phyloP scores from a whole-genome alignment of 768 basidiomycete genomes.

The Termitomyces sp. region DNA sequence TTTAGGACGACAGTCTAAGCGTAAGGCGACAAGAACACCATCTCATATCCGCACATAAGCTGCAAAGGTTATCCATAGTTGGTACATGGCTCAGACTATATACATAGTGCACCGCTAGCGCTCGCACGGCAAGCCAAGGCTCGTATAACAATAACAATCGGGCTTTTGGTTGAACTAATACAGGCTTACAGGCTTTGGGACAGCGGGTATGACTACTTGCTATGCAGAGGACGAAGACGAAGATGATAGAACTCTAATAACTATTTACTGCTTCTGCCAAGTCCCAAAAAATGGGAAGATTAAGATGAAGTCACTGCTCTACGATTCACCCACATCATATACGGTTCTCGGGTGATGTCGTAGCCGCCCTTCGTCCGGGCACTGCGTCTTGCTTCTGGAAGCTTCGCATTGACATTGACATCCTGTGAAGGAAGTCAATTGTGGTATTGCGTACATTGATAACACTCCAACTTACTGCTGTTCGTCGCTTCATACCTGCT shows the following conservation, averaged over 20 bases:
- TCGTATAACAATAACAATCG: background rate
- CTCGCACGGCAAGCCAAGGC: background rate
- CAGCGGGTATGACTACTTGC: background rate
- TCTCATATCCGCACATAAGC: background rate
- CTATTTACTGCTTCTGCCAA: background rate
- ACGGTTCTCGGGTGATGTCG: slow-evolving; percentile 75
- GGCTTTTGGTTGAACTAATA: background rate
- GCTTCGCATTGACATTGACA: slow-evolving; percentile 61
- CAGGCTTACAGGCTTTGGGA: background rate
- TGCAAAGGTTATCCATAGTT: background rate
- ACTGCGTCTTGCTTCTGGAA: slow-evolving; percentile 81
- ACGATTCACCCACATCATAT: slow-evolving; percentile 88
- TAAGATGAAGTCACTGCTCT: slow-evolving; percentile 54
- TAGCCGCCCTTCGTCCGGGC: slow-evolving; percentile 64
- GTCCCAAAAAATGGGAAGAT: slow-evolving; percentile 8
- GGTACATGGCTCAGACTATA: background rate
- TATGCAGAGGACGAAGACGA: background rate
- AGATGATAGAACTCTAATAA: slow-evolving; percentile 1
- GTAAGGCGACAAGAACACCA: background rate
- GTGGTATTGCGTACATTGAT: background rate
- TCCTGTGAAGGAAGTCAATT: slow-evolving; percentile 46
- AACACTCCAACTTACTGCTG: slow-evolving; percentile 51
- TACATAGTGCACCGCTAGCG: no score
- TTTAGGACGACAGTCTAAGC: background rate
- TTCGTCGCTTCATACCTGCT: slow-evolving; percentile 74